Evolutionary conservation across 192 early-diverging fungal species (phyloP).

Genomic region (Linnemannia elongata): DNA sequence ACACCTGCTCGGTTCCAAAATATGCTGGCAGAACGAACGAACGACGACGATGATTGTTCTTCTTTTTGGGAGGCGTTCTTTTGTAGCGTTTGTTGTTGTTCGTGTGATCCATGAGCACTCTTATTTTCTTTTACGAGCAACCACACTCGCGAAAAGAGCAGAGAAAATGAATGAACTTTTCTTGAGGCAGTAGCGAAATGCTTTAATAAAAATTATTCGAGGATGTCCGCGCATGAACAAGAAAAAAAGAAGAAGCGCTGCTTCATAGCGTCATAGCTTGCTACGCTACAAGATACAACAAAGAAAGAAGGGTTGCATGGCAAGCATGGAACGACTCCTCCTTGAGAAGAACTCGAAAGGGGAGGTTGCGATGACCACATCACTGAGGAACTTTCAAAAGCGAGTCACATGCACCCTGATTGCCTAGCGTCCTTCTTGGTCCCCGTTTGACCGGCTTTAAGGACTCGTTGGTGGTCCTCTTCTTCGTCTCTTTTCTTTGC

Average conservation of each 20-base stretch:
- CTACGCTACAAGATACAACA: no score
- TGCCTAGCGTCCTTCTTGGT: neutral
- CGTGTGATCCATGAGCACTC: neutral
- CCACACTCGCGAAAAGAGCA: neutral
- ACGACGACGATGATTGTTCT: no score
- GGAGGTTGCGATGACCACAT: neutral
- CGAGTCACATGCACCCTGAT: neutral
- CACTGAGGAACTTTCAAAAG: neutral
- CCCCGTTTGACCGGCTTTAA: neutral
- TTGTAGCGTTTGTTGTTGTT: neutral
- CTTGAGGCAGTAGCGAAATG: no score
- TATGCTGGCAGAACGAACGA: no score
- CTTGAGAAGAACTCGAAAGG: no score
- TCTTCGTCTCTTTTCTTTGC: neutral
- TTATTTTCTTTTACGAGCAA: neutral
- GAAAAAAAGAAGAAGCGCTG: no score
- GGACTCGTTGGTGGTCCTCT: neutral
- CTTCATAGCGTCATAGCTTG: no score
- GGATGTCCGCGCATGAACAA: no score
- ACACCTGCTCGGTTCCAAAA: neutral
- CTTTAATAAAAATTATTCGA: no score
- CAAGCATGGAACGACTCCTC: no score
- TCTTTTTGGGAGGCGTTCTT: neutral
- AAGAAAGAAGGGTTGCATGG: no score
- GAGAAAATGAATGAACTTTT: neutral